phyloP scores from a whole-genome alignment of 1,284 basidiomycete genomes.

The Cutaneotrichosporon cavernicola region DNA sequence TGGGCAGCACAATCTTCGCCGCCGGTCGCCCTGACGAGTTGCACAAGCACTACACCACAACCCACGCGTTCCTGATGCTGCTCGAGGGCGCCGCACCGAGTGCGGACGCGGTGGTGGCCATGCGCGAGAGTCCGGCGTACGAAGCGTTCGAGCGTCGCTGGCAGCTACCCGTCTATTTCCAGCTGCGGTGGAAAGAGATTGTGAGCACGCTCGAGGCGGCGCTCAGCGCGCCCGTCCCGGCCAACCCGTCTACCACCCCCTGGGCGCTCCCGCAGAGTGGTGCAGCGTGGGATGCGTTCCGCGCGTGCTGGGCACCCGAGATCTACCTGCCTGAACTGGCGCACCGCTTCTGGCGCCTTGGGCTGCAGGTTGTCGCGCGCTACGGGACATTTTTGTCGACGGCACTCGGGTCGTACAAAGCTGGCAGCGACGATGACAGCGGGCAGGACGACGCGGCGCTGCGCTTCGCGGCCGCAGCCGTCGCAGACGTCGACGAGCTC shows the following conservation, averaged over 20 bases:
- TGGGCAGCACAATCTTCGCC: slow-evolving; percentile 80
- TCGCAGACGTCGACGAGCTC: slow-evolving; percentile 41
- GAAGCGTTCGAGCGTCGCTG: slow-evolving; percentile 75
- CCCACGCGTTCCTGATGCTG: slow-evolving; percentile 78
- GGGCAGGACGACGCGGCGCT: slow-evolving; percentile 58
- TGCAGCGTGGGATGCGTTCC: slow-evolving; percentile 69
- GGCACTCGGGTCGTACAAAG: slow-evolving; percentile 49
- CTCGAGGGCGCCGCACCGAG: slow-evolving; percentile 81
- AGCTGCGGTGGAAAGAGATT: slow-evolving; percentile 95
- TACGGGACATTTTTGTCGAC: slow-evolving; percentile 71
- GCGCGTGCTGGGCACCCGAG: slow-evolving; percentile 77
- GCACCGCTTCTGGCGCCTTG: slow-evolving; percentile 82
- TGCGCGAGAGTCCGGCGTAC: slow-evolving; percentile 72
- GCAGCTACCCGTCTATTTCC: slow-evolving; percentile 96
- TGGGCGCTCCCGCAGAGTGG: slow-evolving; percentile 60
- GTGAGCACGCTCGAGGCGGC: slow-evolving; percentile 70
- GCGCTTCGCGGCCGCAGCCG: slow-evolving; percentile 34
- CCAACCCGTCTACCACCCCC: slow-evolving; percentile 2
- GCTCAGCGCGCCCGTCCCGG: slow-evolving; percentile 48
- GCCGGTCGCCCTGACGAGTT: slow-evolving; percentile 87
- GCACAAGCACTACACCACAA: slow-evolving; percentile 73
- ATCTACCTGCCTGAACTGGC: slow-evolving; percentile 77
- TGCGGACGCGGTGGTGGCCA: slow-evolving; percentile 63
- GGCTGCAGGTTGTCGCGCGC: slow-evolving; percentile 76
- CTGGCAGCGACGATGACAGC: slow-evolving; percentile 51